Evolutionary conservation across 129 eudicot species (phyloP).

Genomic region (Escallonia herrerae): DNA sequence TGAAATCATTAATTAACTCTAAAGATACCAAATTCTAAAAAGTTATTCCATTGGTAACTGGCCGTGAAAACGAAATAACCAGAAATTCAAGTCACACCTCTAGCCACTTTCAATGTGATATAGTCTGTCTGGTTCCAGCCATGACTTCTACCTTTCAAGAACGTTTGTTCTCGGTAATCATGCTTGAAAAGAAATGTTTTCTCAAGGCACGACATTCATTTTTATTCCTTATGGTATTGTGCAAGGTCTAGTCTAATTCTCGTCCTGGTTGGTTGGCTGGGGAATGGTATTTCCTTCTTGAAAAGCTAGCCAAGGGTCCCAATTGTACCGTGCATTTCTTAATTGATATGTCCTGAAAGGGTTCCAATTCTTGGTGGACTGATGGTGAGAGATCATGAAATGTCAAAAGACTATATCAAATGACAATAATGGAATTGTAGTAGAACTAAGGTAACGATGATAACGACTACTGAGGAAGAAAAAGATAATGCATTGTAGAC

Average conservation of each 20-base stretch:
- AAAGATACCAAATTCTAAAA: no score
- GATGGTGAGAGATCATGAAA: neutral
- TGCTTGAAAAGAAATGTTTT: neutral
- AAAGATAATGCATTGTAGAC: no score
- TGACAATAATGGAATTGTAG: neutral
- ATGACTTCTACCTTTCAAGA: neutral
- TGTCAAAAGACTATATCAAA: neutral
- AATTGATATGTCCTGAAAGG: neutral
- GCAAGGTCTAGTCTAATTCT: constrained; percentile 3
- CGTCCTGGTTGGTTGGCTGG: neutral
- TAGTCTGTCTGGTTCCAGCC: constrained; percentile 10
- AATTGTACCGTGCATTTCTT: neutral
- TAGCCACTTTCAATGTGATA: constrained; percentile 3
- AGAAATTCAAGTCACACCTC: neutral
- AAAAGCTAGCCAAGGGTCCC: neutral
- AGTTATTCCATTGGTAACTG: no score
- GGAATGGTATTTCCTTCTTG: neutral
- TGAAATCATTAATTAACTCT: no score
- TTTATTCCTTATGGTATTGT: neutral
- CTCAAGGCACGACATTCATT: neutral
- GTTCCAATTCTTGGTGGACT: neutral
- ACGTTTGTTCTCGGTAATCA: neutral
- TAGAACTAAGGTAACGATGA: neutral
- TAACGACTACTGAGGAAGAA: constrained; percentile 3
- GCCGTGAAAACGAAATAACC: neutral